Percentiles rank a stretch among this genome's conserved stretches.
Conservation (phyloP, 345 rosid species). For the Eucalyptus cladocalyx region DNA sequence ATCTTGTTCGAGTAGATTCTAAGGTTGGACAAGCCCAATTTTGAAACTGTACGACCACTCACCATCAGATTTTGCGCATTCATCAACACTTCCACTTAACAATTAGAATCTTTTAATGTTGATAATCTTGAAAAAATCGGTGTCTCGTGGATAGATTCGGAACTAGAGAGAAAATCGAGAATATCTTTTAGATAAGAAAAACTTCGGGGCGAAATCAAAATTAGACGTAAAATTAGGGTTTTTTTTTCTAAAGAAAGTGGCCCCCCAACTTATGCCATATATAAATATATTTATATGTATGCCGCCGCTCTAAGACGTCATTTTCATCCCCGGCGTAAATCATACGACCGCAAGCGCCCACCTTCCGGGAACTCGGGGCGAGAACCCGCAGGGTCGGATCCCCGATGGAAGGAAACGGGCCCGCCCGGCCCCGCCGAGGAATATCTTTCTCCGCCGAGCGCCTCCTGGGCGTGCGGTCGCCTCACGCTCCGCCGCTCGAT, state of each 20-base stretch:
- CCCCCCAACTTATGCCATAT: not conserved
- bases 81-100: not conserved
- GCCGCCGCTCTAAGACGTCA: not conserved
- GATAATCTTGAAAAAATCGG: not conserved
- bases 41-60: accelerated
- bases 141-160: accelerated
- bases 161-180: not conserved
- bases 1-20: not conserved
- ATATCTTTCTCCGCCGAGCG: conserved; percentile 3
- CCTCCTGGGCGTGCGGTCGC: not conserved
- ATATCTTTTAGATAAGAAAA: not conserved
- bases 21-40: accelerated
- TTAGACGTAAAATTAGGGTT: not conserved
- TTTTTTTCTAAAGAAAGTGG: not conserved
- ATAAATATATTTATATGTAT: not conserved
- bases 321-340: not conserved
- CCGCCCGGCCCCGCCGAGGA: conserved; percentile 1
- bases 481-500: not conserved
- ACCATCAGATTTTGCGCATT: accelerated
- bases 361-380: not conserved
- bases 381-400: not conserved
- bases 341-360: not conserved
- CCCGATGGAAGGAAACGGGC: conserved; percentile 3
- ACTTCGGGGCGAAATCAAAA: not conserved
- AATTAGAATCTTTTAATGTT: not conserved